Base-by-base conservation (phyloP, 2,329 filamentous ascomycete genomes). In the Bisporella sp. region DNA sequence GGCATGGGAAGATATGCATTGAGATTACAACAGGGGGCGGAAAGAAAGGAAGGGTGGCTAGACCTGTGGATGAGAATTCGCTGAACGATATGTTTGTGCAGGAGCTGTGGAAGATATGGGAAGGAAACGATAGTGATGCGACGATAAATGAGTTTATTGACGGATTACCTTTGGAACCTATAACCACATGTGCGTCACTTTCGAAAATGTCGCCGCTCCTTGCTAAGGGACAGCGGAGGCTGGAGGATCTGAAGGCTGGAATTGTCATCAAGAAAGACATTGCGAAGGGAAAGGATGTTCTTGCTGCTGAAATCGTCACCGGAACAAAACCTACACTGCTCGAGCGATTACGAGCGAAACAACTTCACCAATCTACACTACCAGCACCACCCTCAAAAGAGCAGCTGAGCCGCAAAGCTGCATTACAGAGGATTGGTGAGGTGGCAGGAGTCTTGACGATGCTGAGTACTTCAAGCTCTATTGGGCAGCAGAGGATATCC, bases 301-400 rank as follows among this genome's bases (percentile, higher is more conserved):
- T 21, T 21, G 9, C 46, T 29, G 28, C n/a, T n/a, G 47, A 46
- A 13, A 50, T 41, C 28, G 43, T 64, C 55, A 47, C 62, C 56
- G 60, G 66, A 54, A 68, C 43, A 74, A 82, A 69, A 46, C 82
- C 85, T 71, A 81, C 79, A 48, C 78, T 95, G 29, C 74, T 93
- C 51, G 87, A 91, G 65, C 84, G 87, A 45, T 79, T 95, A 56
- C 83, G 85, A 55, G 74, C 77, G 49, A 92, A 92, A 71, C 79
- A 87, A 58, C 67, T 76, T 57, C 73, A 78, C 64, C 64, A 77
- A 64, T 62, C 71, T 54, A 57, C 69, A 54, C 47, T 69, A 52
- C 51, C 72, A 51, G 58, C 66, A 1, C 76, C 75, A 0, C 72
- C 76, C 0, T 70, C 76, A 0, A 72, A 76, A 28, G 75, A 72